phyloP scores from a whole-genome alignment of 2,329 filamentous ascomycete genomes.

The Diaporthe ilicicola region DNA sequence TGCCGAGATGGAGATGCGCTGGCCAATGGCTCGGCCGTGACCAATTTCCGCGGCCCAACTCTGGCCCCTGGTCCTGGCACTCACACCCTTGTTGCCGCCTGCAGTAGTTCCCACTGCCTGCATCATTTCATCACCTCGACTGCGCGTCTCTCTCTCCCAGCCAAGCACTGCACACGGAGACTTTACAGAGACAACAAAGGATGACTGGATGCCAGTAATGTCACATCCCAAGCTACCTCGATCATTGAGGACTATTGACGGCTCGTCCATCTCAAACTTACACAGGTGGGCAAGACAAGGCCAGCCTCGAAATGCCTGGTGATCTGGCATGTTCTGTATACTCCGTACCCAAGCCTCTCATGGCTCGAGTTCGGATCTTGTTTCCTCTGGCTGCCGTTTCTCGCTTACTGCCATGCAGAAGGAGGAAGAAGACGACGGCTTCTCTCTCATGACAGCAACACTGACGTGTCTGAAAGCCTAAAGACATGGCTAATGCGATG shows the following conservation, averaged over 20 bases:
- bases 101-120: background rate
- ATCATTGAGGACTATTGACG: too few relatives aligned
- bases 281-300: background rate
- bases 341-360: background rate
- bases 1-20: slow-evolving; percentile 8
- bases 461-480: background rate
- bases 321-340: background rate
- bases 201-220: background rate
- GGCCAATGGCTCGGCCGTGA: slow-evolving; percentile 21
- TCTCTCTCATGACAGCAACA: background rate
- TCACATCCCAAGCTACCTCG: too few relatives aligned
- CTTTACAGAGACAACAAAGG: background rate
- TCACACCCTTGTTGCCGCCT: background rate
- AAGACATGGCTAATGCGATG: background rate
- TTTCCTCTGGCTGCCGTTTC: too few relatives aligned
- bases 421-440: too few relatives aligned
- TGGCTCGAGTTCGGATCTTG: background rate
- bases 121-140: background rate
- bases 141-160: background rate
- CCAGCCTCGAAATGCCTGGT: background rate
- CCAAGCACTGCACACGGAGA: too few relatives aligned
- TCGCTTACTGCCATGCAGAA: too few relatives aligned
- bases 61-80: slow-evolving; percentile 1
- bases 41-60: background rate
- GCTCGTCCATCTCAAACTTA: too few relatives aligned